A percentile compares a stretch with the other conserved stretches of the same genome.
phyloP scores from a whole-genome alignment of 495 filamentous ascomycete genomes.

The Parathielavia hyrcaniae region DNA sequence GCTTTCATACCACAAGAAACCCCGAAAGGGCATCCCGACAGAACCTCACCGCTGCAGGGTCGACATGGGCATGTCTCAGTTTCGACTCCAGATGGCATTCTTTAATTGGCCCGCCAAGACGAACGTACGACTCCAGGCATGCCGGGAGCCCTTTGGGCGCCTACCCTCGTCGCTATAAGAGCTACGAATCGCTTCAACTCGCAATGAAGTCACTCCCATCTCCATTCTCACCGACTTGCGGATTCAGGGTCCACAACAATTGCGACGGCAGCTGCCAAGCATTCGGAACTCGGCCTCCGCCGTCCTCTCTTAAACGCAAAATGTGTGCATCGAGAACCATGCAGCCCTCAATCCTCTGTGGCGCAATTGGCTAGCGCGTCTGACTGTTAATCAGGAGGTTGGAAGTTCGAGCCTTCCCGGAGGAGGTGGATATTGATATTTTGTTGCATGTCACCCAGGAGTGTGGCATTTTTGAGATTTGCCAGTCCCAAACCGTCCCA shows the following conservation, averaged over 20 bases:
- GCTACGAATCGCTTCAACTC: too few species aligned
- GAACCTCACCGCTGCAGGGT: too few species aligned
- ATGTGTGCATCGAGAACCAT: not conserved
- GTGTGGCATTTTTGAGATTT: too few species aligned
- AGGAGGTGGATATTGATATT: conserved; percentile 11
- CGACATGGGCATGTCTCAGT: too few species aligned
- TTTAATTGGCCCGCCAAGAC: not conserved
- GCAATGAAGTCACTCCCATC: too few species aligned
- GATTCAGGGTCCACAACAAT: not conserved
- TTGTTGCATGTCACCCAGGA: not conserved
- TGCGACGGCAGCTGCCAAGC: not conserved
- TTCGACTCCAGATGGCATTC: conserved; percentile 13
- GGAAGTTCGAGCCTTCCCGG: conserved; percentile 21
- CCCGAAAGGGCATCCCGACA: too few species aligned
- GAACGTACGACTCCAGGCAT: too few species aligned
- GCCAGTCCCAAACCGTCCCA: too few species aligned
- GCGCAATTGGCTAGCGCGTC: conserved; percentile 21
- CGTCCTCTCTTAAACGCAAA: not conserved
- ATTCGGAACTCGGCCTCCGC: not conserved
- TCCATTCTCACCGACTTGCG: not conserved
- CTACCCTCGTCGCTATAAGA: too few species aligned
- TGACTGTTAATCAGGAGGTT: conserved; percentile 14
- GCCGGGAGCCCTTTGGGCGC: too few species aligned
- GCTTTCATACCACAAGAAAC: too few species aligned
- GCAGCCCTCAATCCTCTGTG: conserved; percentile 17